Percentiles rank a stretch among this genome's conserved stretches.
phyloP scores from a whole-genome alignment of 345 rosid species.

The Populus ilicifolia region DNA sequence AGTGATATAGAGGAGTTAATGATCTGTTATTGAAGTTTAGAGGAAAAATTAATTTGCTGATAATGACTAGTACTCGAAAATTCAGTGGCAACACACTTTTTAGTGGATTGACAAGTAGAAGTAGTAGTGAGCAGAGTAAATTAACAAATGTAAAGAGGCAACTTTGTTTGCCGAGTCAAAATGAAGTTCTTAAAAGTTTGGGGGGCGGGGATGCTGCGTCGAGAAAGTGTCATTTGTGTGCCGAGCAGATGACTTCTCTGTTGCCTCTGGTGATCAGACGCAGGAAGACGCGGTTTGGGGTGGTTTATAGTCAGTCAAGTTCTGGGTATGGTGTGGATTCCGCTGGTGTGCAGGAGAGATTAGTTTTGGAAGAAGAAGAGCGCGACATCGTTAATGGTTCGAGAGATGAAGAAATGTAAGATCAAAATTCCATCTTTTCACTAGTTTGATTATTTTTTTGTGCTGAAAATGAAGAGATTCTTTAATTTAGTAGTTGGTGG shows the following conservation, averaged over 20 bases:
- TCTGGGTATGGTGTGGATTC: conserved; percentile 46
- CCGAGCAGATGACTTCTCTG: conserved; percentile 15
- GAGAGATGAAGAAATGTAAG: conserved; percentile 44
- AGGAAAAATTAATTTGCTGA: background rate
- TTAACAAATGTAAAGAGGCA: conserved; percentile 13
- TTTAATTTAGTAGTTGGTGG: background rate
- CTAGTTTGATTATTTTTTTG: conserved; percentile 3
- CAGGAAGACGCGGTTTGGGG: conserved; percentile 28
- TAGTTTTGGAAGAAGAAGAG: conserved; percentile 29
- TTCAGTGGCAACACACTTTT: conserved; percentile 30
- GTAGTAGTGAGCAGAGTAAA: conserved; percentile 22
- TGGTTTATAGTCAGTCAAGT: conserved; percentile 35
- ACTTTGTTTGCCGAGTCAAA: conserved; percentile 16
- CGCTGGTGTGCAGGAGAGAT: conserved; percentile 24
- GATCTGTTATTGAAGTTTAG: background rate
- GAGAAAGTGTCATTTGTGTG: conserved; percentile 15
- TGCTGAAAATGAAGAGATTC: background rate
- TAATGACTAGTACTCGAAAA: conserved; percentile 39
- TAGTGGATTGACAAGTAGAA: conserved; percentile 35
- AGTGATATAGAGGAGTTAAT: background rate
- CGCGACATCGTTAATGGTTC: conserved; percentile 19
- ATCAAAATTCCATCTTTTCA: conserved; percentile 8
- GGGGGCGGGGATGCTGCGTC: conserved; percentile 17
- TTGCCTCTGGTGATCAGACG: conserved; percentile 31
- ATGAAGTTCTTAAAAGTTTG: conserved; percentile 19